phyloP scores from a whole-genome alignment of 306 rosid species.

The Betula pendula region DNA sequence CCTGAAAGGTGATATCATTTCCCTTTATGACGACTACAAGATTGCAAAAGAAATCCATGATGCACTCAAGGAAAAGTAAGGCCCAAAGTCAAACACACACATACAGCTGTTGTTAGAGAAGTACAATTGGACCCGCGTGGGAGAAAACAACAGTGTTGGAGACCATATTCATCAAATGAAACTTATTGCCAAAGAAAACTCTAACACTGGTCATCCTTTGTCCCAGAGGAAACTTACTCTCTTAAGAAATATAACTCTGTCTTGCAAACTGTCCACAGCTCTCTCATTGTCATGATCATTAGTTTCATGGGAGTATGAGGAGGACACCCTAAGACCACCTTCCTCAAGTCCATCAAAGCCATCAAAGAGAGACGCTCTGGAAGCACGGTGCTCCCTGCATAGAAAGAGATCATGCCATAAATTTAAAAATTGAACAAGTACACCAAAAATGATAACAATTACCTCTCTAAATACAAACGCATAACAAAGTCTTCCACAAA shows the following conservation, averaged over 20 bases:
- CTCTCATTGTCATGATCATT: constrained; percentile 78
- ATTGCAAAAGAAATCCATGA: not conserved
- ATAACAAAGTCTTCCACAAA: constrained; percentile 13
- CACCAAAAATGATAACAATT: constrained; percentile 9
- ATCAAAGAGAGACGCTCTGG: constrained; percentile 68
- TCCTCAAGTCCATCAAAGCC: constrained; percentile 78
- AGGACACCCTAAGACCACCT: constrained; percentile 76
- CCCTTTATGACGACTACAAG: not conserved
- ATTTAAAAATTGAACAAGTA: not conserved
- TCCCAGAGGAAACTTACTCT: constrained; percentile 46
- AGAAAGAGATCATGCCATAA: constrained; percentile 10
- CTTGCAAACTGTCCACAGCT: constrained; percentile 73
- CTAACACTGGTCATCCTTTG: not conserved
- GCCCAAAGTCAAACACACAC: not conserved
- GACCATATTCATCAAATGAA: not conserved
- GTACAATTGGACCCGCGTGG: not conserved
- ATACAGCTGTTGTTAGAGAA: not conserved
- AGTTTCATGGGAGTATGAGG: constrained; percentile 60
- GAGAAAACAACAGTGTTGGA: not conserved
- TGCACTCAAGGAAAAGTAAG: not conserved
- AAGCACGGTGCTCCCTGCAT: constrained; percentile 70
- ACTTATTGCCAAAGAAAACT: not conserved
- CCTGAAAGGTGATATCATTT: not conserved
- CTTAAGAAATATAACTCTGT: constrained; percentile 75
- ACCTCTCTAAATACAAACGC: not conserved